Evolutionary conservation across 192 early-diverging fungal species (phyloP), one percentile per base, ranked within the genome.

Genomic region (Powellomyces hirtus): DNA sequence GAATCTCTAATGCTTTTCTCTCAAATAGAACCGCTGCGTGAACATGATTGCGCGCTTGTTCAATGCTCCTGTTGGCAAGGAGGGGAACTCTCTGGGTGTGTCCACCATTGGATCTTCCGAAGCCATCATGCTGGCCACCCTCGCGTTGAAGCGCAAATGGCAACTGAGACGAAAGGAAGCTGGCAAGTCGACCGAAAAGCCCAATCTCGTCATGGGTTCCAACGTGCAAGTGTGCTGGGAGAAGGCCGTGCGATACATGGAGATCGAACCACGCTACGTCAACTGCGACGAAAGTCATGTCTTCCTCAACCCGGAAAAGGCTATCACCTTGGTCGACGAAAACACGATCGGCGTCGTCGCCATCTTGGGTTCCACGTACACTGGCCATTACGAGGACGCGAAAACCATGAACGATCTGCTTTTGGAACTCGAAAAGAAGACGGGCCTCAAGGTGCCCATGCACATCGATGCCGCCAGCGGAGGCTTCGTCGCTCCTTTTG

Each of bases 401-500:
- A 72, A 78, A 22, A 74, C 74, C 26, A 82, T 92, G 73, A 81
- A 85, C 24, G 65, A 81, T 14, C 74, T 88, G 33, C 73, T 94
- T 29, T 84, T 88, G 34, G 75, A 73, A 46, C 85, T 89, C 57
- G 71, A 88, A 55, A 62, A 64, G 34, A 77, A 86, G 8, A 89
- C 68, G 31, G 90, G 88, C 4, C 79, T 79, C 70, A 87, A 89
- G 31, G 74, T 94, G 44, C 86, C 88, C 4, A 93, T 94, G 68
- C 92, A 94, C 72, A 86, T 94, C 44, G 92, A 94, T 66, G 92
- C 87, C 4, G 92, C 92, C 52, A 84, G 85, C 63, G 92, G 92
- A 42, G 92, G 90, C 14, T 91, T 94, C 56, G 79, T 94, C n/a
- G 92, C 91, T 10, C 92, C 92, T 2, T 94, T 94, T 81, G 81